These are phyloP conservation scores for Ascomycota sp. DNA, from an alignment of 2,329 filamentous ascomycete genomes.

Conservation along the genomic window DNA sequence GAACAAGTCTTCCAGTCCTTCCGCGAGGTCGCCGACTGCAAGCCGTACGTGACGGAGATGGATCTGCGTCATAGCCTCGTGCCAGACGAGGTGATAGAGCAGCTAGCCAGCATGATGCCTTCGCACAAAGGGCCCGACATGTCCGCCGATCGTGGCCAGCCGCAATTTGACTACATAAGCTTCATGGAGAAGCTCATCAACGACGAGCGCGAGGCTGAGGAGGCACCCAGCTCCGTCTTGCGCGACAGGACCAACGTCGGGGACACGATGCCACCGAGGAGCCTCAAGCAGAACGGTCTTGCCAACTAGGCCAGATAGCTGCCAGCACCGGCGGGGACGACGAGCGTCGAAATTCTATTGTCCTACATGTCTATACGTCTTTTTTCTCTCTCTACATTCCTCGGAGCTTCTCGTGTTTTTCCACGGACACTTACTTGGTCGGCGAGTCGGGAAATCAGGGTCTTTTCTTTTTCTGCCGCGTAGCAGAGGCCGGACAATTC, in stretches of 20 bases:
- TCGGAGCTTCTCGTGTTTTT: no score
- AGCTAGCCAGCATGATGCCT: constrained; percentile 73
- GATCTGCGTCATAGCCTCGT: constrained; percentile 87
- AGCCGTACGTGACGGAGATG: constrained; percentile 95
- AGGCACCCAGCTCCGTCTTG: constrained; percentile 10
- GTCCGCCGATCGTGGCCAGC: constrained; percentile 58
- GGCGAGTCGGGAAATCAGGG: no score
- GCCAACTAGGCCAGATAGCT: constrained; percentile 1
- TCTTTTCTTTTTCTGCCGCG: no score
- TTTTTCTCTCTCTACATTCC: background rate
- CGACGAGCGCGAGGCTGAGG: constrained; percentile 11
- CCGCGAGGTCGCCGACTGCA: constrained; percentile 89
- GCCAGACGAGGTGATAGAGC: constrained; percentile 89
- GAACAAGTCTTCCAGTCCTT: constrained; percentile 98
- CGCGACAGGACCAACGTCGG: constrained; percentile 14
- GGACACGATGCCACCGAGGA: constrained; percentile 12
- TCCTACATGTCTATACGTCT: background rate
- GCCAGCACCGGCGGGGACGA: no score
- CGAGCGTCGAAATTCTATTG: no score
- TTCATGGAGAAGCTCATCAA: constrained; percentile 81
- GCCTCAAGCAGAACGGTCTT: constrained; percentile 13
- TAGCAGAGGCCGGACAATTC: no score
- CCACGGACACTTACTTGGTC: no score
- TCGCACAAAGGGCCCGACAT: constrained; percentile 64
- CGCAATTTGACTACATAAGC: constrained; percentile 86